Evolutionary conservation across 768 basidiomycete genomes (phyloP), one percentile per base, ranked within the genome.

Genomic region (Dioszegia hungarica): DNA sequence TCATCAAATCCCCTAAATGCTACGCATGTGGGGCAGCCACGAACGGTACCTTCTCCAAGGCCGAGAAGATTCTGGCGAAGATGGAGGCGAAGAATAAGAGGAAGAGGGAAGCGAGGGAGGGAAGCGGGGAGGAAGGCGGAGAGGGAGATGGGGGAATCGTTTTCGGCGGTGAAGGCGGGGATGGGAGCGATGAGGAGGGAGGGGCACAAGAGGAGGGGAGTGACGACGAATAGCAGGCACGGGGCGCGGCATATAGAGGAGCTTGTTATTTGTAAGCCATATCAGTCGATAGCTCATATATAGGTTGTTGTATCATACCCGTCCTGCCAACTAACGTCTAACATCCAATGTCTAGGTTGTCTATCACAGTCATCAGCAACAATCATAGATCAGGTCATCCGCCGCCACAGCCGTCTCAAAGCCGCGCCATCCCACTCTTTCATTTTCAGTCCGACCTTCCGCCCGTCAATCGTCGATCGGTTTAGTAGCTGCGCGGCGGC

Each of bases 21-120:
- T 82, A 90, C 50, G 95, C 93, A 10, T 99, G 95, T 72, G 88
- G 91, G 46, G 83, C 89, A 12, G 84, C 91, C 0, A 98, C 95
- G 0, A 89, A 86, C 15, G 95, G 94, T 1, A 93, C 98, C 63
- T 99, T 98, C 81, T 98, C 98, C 76, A 77, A 76, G 62, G 48
- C 93, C 87, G 43, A 92, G 88, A 95, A 95, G 78, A 83, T 98
- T 52, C 82, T 99, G 39, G 86, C 87, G 61, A 93, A 88, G 80
- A 77, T 89, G 77, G 85, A 86, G 73, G 86, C 86, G 77, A 85
- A 82, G 76, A 81, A 82, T 70, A 79, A 83, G 74, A 81, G 72
- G 52, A 73, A 76, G 47, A 69, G 76, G 3, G 82, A 82, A 51
- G 62, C 67, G 25, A 80, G 80, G 60, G 82, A 79, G 20, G 75